Evolutionary conservation across 805 yeast species (phyloP).

Genomic region (Schizosaccharomyces osmophilus): DNA sequence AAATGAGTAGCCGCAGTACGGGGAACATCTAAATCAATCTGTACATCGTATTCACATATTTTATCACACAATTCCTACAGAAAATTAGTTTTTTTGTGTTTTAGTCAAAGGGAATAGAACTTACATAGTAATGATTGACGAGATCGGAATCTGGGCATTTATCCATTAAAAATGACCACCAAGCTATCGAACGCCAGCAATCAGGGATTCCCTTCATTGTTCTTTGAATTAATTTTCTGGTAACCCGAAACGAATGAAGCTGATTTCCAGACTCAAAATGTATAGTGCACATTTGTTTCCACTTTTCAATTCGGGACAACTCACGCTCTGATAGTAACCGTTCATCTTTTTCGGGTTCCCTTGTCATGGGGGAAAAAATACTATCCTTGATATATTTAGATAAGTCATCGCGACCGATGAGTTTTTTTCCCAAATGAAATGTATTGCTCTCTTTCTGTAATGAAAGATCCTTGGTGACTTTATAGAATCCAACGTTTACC

Average conservation of each 20-base stretch:
- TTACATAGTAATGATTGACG: constrained; percentile 3
- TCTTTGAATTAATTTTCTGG: neutral
- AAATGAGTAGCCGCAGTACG: constrained; percentile 8
- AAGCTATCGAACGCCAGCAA: constrained; percentile 5
- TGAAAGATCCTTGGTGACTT: neutral
- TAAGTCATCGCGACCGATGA: neutral
- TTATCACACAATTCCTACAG: neutral
- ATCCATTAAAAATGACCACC: constrained; percentile 7
- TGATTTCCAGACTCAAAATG: neutral
- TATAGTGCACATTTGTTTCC: neutral
- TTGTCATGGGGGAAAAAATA: neutral
- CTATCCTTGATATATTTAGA: neutral
- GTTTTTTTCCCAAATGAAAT: neutral
- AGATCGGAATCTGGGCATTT: neutral
- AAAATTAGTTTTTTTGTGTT: neutral
- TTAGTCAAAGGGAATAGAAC: neutral
- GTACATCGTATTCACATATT: constrained; percentile 7
- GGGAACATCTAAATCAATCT: constrained; percentile 10
- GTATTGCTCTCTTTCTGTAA: neutral
- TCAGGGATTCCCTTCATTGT: constrained; percentile 9
- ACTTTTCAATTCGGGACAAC: neutral
- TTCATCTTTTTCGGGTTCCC: neutral
- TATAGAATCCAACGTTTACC: neutral
- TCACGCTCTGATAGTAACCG: neutral
- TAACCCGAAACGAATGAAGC: neutral